Evolutionary conservation across 2,329 filamentous ascomycete genomes (phyloP).

Genomic region (Bisporella sp.): DNA sequence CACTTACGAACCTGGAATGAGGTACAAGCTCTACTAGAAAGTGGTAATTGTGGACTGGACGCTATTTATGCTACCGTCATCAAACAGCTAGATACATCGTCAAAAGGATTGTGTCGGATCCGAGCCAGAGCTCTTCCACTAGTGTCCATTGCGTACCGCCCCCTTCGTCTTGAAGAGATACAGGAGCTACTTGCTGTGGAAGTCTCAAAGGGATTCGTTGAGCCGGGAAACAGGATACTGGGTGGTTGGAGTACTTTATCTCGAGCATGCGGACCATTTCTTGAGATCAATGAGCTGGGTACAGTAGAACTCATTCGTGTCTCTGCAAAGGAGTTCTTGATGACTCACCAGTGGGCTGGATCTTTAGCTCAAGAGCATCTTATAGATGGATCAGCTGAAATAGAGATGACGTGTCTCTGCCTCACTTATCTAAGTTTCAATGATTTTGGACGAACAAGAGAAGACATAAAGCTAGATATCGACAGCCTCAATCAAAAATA

Average conservation of each 20-base stretch:
- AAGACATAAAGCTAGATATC: not conserved
- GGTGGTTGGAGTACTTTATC: slow-evolving; percentile 2
- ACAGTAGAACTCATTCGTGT: slow-evolving; percentile 1
- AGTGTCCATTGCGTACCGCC: not conserved
- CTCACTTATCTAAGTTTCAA: not conserved
- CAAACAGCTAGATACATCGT: slow-evolving; percentile 3
- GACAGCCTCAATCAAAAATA: not conserved
- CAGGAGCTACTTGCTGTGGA: not conserved
- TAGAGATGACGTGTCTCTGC: slow-evolving; percentile 1
- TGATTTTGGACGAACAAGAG: not conserved
- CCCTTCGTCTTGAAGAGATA: slow-evolving; percentile 1
- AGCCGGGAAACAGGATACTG: not conserved
- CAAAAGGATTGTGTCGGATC: slow-evolving; percentile 1
- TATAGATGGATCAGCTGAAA: not conserved
- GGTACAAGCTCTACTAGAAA: not conserved
- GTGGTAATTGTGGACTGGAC: slow-evolving; percentile 2
- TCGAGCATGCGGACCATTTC: slow-evolving; percentile 2
- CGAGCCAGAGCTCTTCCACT: slow-evolving; percentile 2
- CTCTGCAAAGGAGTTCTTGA: slow-evolving; percentile 1
- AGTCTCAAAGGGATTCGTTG: not conserved
- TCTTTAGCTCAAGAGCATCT: not conserved
- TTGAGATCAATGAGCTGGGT: not conserved
- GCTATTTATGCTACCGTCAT: slow-evolving; percentile 1
- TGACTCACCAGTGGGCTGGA: not conserved
- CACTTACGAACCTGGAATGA: slow-evolving; percentile 4